Evolutionary conservation across 2,329 filamentous ascomycete species (phyloP).

Genomic region (Scedosporium apiospermum): DNA sequence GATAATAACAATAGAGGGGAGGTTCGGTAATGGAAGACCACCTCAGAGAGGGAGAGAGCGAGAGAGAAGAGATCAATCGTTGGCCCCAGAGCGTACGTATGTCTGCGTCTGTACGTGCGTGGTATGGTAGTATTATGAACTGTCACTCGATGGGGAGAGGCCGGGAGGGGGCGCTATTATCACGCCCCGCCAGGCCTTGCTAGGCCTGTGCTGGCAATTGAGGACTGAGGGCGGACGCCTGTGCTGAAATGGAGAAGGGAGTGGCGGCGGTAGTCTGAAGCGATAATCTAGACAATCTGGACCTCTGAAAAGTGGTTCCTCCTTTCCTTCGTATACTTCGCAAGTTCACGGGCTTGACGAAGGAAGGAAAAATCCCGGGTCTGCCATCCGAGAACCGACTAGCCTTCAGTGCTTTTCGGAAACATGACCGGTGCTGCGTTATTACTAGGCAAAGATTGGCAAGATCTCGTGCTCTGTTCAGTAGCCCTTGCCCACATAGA

Average conservation of each 20-base stretch:
- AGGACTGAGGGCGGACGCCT: not conserved
- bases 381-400: not conserved
- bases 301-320: too few species aligned
- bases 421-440: not conserved
- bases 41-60: not conserved
- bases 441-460: not conserved
- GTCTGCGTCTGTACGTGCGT: not conserved
- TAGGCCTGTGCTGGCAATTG: not conserved
- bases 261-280: not conserved
- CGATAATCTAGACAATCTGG: not conserved
- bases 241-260: not conserved
- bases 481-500: not conserved
- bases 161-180: not conserved
- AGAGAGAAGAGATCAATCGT: not conserved
- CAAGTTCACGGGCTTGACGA: too few species aligned
- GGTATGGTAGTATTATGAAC: not conserved
- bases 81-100: not conserved
- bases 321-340: too few species aligned
- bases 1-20: not conserved
- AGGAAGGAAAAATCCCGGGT: not conserved
- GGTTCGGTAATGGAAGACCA: not conserved
- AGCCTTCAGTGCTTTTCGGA: not conserved
- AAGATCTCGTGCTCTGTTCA: not conserved
- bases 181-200: not conserved
- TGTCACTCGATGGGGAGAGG: not conserved